Base-by-base conservation (phyloP, 2,329 filamentous ascomycete genomes). In the Pseudocercospora pini-densiflorae region DNA sequence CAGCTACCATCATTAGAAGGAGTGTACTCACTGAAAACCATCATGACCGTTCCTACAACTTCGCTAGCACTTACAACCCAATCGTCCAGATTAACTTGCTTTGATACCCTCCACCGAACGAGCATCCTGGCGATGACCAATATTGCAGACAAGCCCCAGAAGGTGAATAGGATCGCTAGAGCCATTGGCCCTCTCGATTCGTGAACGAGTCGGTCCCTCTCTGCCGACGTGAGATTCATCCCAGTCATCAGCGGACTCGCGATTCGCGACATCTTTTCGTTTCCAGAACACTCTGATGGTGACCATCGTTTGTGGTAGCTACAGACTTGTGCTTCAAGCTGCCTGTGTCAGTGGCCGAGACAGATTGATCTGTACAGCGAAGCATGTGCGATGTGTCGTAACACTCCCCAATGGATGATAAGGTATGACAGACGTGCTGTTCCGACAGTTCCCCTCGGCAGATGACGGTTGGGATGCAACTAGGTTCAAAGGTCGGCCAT, bases 21-120 rank as follows among this genome's bases (percentile, higher is more conserved):
- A 10, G 36, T 19, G 40, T 36, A 19, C 19, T 51, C 19, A 61
- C 43, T 54, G 29, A 62, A 62, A 1, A 62, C 60, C 24, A 62
- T 43, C 47, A 62, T 55, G 12, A 43, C 60, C 9, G 60, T 62
- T 6, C 47, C 49, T 1, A 55, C 31, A 19, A 62, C 61, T 61
- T 73, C 61, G 45, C 60, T 66, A 9, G 40, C 55, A 21, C 59
- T 19, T n/a, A 66, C 43, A 23, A 66, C 21, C 61, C 64, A 61
- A 58, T 68, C 66, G 61, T 68, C 60, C 40, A 49, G 57, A 8
- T 45, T 43, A 4, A 59, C 36, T 33, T 53, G 49, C 14, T 47
- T 36, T n/a, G 53, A 36, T 7, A 61, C 29, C 12, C 10, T 61
- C 29, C 33, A 40, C 6, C 65, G 61, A 14, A 64, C 62, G 27